Evolutionary conservation across 2,329 filamentous ascomycete species (phyloP).

Genomic region (Diplodia scrobiculata): DNA sequence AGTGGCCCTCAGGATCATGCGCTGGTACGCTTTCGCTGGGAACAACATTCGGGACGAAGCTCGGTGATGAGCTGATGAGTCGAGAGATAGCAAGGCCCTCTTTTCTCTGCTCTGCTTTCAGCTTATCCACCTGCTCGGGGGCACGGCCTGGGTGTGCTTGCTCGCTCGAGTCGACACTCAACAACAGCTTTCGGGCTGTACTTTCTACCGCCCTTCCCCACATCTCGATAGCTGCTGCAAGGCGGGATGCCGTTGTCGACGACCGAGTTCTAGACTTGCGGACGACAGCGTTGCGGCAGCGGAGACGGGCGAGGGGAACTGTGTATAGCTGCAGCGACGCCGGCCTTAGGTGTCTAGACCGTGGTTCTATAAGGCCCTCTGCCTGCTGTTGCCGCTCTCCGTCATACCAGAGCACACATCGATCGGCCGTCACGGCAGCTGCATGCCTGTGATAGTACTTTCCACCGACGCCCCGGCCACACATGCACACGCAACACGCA

Average conservation of each 20-base stretch:
- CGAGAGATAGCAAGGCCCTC: background rate
- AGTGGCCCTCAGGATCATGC: background rate
- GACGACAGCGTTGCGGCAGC: slow-evolving; percentile 3
- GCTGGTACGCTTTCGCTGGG: background rate
- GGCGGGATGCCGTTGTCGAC: slow-evolving; percentile 9
- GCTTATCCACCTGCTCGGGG: background rate
- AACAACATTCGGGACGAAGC: background rate
- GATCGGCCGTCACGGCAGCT: too few species aligned
- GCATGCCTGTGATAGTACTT: too few species aligned
- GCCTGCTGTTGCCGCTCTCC: too few species aligned
- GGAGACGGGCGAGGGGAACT: background rate
- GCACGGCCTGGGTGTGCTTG: background rate
- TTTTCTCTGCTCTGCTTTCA: background rate
- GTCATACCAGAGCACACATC: too few species aligned
- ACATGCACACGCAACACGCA: too few species aligned
- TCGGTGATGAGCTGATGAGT: background rate
- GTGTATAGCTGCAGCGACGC: background rate
- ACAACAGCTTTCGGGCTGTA: background rate
- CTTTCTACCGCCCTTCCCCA: background rate
- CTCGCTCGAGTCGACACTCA: background rate
- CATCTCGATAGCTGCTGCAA: slow-evolving; percentile 7
- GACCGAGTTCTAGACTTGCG: slow-evolving; percentile 16
- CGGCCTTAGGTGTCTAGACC: background rate
- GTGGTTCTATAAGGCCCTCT: too few species aligned
- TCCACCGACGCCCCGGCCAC: too few species aligned